A percentile compares a stretch with the other conserved stretches of the same genome.
These are phyloP conservation scores for Capronia americana DNA, from an alignment of 2,329 filamentous ascomycete species.

Conservation along the genomic window DNA sequence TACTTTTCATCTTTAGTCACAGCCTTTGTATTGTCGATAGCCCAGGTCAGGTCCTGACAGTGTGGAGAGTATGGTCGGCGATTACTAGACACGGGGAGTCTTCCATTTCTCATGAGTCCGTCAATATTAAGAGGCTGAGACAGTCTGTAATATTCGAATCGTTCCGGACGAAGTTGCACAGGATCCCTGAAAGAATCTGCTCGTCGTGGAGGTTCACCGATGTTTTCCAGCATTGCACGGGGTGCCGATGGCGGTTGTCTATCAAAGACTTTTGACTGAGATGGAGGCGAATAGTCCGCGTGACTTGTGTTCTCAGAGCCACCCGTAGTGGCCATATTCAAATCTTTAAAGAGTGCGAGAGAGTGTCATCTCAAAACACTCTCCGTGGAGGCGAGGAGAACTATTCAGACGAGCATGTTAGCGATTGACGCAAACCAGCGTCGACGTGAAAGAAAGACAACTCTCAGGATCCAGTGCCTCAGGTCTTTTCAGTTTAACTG, in stretches of 20 bases:
- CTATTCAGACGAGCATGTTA: not conserved
- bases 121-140: not conserved
- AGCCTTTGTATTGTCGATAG: not conserved
- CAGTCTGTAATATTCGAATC: slow-evolving; percentile 8
- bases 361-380: not conserved
- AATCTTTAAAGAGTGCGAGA: not conserved
- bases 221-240: slow-evolving; percentile 25
- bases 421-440: not conserved
- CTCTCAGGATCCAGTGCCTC: slow-evolving; percentile 13
- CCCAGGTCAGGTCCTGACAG: not conserved
- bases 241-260: slow-evolving; percentile 18
- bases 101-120: not conserved
- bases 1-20: not conserved
- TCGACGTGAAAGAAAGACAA: not conserved
- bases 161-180: not conserved
- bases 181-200: slow-evolving; percentile 10
- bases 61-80: not conserved
- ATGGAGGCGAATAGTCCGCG: not conserved
- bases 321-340: not conserved
- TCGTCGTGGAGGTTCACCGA: slow-evolving; percentile 23
- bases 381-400: not conserved
- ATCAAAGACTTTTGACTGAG: not conserved
- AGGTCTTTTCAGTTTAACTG: slow-evolving; percentile 38
- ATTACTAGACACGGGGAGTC: not conserved
- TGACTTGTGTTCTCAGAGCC: not conserved